Evolutionary conservation across 2,329 filamentous ascomycete genomes (phyloP), one percentile per base, ranked within the genome.

Genomic region (Xylaria sp.): DNA sequence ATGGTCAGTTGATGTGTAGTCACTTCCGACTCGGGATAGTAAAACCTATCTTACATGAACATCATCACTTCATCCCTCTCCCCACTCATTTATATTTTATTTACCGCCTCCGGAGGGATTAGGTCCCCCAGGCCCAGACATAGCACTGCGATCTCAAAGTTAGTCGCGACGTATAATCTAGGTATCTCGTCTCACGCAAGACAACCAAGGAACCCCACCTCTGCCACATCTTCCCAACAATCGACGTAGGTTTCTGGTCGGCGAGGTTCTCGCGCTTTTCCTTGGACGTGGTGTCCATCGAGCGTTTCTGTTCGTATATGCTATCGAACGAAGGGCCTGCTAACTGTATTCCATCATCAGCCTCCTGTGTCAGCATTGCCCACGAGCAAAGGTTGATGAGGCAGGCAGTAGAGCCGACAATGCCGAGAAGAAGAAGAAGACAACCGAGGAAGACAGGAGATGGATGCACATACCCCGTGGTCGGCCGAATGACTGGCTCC

Each of bases 191-290:
- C 28, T 28, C 28, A n/a, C n/a, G n/a, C n/a, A n/a, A n/a, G n/a
- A n/a, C n/a, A 28, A 53, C 11, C 11, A 53, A 11, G 3, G 23
- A 28, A 33, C 20, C 49, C 7, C 15, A 54, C 49, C 15, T 54
- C 49, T 54, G 51, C 51, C 51, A 54, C 31, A 54, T 36, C 15
- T 36, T 54, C 9, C 51, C 51, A 31, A 54, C 2, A 1, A 20
- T 36, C 6, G 15, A n/a, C 28, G 3, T 10, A 0, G 31, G 51
- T 17, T 54, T 33, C 51, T 54, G n/a, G 4, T 36, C 51, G 4
- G 51, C 28, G 7, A 54, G 31, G 3, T 40, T 56, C 53, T 56
- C 31, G n/a, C 53, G 51, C 51, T 56, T 56, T 15, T 11, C 51
- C 6, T 33, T 10, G 2, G 51, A 33, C 51, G n/a, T 38, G 15